Percentiles rank a stretch among this genome's conserved stretches.
These are phyloP conservation scores for Dioscorea dumetorum DNA, from an alignment of 106 monocot species.

Conservation along the genomic window DNA sequence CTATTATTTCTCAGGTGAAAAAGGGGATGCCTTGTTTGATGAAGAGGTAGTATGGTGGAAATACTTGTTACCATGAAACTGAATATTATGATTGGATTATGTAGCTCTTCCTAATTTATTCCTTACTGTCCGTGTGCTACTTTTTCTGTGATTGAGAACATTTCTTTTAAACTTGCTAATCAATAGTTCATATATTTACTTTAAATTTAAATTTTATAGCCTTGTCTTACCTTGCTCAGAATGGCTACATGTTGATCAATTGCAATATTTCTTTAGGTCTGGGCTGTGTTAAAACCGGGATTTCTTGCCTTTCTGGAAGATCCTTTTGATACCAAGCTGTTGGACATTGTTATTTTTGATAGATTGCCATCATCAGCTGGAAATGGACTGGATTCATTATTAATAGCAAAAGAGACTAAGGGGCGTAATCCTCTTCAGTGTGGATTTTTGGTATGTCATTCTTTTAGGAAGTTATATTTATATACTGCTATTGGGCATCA, in stretches of 20 bases:
- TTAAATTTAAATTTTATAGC: too few species aligned
- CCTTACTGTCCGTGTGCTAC: background rate
- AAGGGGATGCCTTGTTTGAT: too few species aligned
- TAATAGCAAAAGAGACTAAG: slow-evolving; percentile 85
- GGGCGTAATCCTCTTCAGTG: slow-evolving; percentile 78
- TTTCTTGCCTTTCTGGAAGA: slow-evolving; percentile 97
- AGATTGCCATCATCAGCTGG: slow-evolving; percentile 68
- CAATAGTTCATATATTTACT: too few species aligned
- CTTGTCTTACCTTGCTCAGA: too few species aligned
- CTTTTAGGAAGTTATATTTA: too few species aligned
- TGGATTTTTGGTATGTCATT: slow-evolving; percentile 68
- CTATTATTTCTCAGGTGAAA: too few species aligned
- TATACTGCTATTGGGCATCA: background rate
- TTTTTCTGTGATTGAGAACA: too few species aligned
- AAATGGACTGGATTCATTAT: slow-evolving; percentile 50
- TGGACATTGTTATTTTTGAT: slow-evolving; percentile 96
- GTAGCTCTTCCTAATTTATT: background rate
- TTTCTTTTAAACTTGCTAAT: too few species aligned
- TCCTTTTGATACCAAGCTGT: slow-evolving; percentile 78
- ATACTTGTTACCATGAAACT: too few species aligned
- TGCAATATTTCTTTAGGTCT: slow-evolving; percentile 44
- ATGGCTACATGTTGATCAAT: too few species aligned
- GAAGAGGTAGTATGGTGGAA: too few species aligned
- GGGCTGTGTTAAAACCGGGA: slow-evolving; percentile 98
- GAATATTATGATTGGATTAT: too few species aligned